Evolutionary conservation across 768 basidiomycete genomes (phyloP).

Genomic region (Jaapia argillacea): DNA sequence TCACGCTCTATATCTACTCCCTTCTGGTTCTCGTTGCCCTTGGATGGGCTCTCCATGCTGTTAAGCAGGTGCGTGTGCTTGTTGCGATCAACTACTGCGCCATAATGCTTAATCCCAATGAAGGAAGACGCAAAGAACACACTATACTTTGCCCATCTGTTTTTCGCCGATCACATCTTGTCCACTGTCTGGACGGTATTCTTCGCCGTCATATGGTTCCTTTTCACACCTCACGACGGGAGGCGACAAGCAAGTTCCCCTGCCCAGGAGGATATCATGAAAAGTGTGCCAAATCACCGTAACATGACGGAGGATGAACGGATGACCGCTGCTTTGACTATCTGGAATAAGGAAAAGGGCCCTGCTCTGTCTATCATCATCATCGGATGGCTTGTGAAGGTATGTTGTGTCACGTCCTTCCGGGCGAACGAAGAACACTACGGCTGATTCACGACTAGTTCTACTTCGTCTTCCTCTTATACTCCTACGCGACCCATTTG

Average conservation of each 20-base stretch:
- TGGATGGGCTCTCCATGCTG: slow-evolving; percentile 80
- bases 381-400: slow-evolving; percentile 84
- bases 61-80: slow-evolving; percentile 58
- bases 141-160: slow-evolving; percentile 86
- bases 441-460: slow-evolving; percentile 35
- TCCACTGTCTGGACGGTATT: slow-evolving; percentile 88
- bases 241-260: slow-evolving; percentile 67
- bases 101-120: slow-evolving; percentile 7
- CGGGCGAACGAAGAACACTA: neutral
- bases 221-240: slow-evolving; percentile 88
- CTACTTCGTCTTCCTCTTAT: slow-evolving; percentile 84
- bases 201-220: slow-evolving; percentile 88
- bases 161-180: slow-evolving; percentile 85
- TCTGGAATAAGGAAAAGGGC: slow-evolving; percentile 89
- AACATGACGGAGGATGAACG: slow-evolving; percentile 58
- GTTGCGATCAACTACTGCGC: slow-evolving; percentile 5
- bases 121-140: slow-evolving; percentile 86
- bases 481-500: slow-evolving; percentile 90
- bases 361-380: slow-evolving; percentile 69
- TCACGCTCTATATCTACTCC: slow-evolving; percentile 91
- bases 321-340: slow-evolving; percentile 58
- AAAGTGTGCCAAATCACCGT: slow-evolving; percentile 39
- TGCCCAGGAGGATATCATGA: slow-evolving; percentile 82
- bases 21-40: slow-evolving; percentile 71
- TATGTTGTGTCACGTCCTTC: slow-evolving; percentile 22